phyloP scores from a whole-genome alignment of 2,329 filamentous ascomycete species.

The Xylariaceae sp. region DNA sequence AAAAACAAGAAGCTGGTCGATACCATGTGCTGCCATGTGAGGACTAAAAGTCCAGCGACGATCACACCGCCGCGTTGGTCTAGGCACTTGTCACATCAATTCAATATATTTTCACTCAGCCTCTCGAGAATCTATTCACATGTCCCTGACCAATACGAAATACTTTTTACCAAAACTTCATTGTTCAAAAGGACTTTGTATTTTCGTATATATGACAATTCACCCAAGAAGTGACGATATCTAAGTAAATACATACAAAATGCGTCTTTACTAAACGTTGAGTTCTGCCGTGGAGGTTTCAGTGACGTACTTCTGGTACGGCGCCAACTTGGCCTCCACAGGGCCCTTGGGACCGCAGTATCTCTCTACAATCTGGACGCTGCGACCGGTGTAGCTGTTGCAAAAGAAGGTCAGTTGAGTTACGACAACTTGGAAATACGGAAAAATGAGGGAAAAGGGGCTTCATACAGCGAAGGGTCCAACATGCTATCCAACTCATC shows the following conservation, averaged over 20 bases:
- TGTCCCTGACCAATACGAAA: no score
- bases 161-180: no score
- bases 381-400: constrained; percentile 39
- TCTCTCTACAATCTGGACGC: constrained; percentile 41
- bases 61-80: no score
- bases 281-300: constrained; percentile 35
- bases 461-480: constrained; percentile 45
- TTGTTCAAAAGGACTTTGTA: not conserved
- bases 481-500: constrained; percentile 63
- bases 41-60: no score
- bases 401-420: not conserved
- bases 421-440: not conserved
- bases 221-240: not conserved
- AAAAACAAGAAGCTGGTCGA: no score
- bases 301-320: constrained; percentile 36
- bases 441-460: constrained; percentile 25
- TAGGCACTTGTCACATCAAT: no score
- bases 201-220: not conserved
- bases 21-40: no score
- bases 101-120: no score
- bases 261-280: constrained; percentile 31
- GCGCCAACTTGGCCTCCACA: constrained; percentile 36
- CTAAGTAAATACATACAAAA: not conserved
- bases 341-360: constrained; percentile 39
- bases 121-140: no score